Evolutionary conservation across 805 yeast species (phyloP).

Genomic region (Saccharomycopsis sp.): DNA sequence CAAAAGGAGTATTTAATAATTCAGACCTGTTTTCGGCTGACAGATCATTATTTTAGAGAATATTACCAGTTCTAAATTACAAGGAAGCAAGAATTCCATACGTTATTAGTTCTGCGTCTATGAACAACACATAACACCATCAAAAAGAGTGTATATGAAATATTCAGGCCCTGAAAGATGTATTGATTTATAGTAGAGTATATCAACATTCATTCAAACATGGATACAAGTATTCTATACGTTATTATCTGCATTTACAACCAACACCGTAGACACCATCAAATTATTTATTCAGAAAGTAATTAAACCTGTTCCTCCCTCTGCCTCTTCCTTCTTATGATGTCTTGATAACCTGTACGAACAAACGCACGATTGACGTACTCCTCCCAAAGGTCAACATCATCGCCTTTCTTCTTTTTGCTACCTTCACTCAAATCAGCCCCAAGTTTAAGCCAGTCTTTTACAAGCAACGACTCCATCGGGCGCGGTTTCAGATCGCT

Average conservation of each 20-base stretch:
- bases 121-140: too few species aligned
- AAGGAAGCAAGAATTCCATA: too few species aligned
- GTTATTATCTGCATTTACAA: too few species aligned
- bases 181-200: conserved; percentile 9
- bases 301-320: too few species aligned
- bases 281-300: too few species aligned
- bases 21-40: too few species aligned
- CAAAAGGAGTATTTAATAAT: too few species aligned
- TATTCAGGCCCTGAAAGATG: too few species aligned
- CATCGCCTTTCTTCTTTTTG: conserved; percentile 28
- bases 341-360: conserved; percentile 55
- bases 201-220: neutral
- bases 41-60: too few species aligned
- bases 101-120: too few species aligned
- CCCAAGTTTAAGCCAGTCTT: conserved; percentile 53
- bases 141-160: too few species aligned
- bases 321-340: conserved; percentile 39
- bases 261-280: neutral
- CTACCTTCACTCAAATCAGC: conserved; percentile 14
- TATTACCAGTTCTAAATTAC: too few species aligned
- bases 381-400: conserved; percentile 45
- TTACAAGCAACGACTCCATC: conserved; percentile 49
- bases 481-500: conserved; percentile 55
- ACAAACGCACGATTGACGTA: conserved; percentile 57
- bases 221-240: neutral